Conservation (phyloP, 352 stramenopile species). For the Phytophthora idaei region DNA sequence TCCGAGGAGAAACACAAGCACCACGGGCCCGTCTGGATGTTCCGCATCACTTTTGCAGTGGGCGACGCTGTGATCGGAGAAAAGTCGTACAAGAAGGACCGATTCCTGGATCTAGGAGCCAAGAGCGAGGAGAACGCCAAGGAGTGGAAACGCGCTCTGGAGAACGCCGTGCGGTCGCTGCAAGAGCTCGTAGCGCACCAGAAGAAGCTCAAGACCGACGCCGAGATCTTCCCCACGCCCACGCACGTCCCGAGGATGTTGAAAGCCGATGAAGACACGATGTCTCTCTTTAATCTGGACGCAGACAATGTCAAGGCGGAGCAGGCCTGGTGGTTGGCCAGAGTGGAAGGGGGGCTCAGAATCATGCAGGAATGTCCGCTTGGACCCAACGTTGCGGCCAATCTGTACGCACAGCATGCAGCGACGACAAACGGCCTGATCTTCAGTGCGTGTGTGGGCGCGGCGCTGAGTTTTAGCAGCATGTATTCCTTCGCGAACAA, state of each 20-base stretch:
- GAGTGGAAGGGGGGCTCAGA: slow-evolving; percentile 79
- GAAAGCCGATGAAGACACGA: slow-evolving; percentile 82
- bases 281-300: slow-evolving; percentile 89
- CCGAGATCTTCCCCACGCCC: slow-evolving; percentile 73
- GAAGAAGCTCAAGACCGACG: slow-evolving; percentile 77
- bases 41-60: slow-evolving; percentile 87
- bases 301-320: slow-evolving; percentile 83
- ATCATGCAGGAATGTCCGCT: slow-evolving; percentile 89
- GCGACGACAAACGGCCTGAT: slow-evolving; percentile 78
- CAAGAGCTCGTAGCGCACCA: slow-evolving; percentile 76
- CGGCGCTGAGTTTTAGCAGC: slow-evolving; percentile 82
- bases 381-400: slow-evolving; percentile 78
- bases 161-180: slow-evolving; percentile 80
- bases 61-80: slow-evolving; percentile 61
- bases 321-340: slow-evolving; percentile 86
- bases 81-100: slow-evolving; percentile 90
- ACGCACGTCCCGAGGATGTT: slow-evolving; percentile 68
- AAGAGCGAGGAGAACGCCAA: slow-evolving; percentile 85
- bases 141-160: slow-evolving; percentile 82
- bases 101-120: slow-evolving; percentile 84
- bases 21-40: slow-evolving; percentile 89
- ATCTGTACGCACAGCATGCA: slow-evolving; percentile 82
- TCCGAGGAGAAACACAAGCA: slow-evolving; percentile 91
- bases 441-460: slow-evolving; percentile 64
- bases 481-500: slow-evolving; percentile 88